Conservation (phyloP, 805 yeast species). For the Yarrowia bubula region DNA sequence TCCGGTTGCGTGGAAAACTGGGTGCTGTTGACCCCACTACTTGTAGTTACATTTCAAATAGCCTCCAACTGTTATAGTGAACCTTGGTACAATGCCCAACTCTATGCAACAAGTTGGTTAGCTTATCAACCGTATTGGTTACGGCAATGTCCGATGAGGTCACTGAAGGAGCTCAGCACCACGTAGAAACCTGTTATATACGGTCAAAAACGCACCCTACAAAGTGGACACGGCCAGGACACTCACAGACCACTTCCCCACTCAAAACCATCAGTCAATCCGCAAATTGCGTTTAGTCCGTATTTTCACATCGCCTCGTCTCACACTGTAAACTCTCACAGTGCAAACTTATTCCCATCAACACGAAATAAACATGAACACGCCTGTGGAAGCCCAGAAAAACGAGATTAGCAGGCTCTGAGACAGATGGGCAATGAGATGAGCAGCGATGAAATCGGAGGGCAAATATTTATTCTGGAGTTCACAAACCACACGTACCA, state of each 20-base stretch:
- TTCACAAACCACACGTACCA: too few species aligned
- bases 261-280: too few species aligned
- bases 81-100: neutral
- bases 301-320: neutral
- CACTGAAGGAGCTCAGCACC: too few species aligned
- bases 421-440: neutral
- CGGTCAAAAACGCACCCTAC: neutral
- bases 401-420: neutral
- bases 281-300: neutral
- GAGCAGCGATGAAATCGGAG: neutral
- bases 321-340: neutral
- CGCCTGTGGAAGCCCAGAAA: neutral
- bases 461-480: too few species aligned
- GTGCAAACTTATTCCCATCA: neutral
- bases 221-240: neutral
- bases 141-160: neutral
- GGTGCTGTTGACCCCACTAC: neutral
- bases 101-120: neutral
- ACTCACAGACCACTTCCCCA: neutral
- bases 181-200: too few species aligned
- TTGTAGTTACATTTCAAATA: neutral
- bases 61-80: neutral
- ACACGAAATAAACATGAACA: slow-evolving; percentile 8
- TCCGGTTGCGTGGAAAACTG: neutral
- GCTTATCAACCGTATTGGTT: neutral